phyloP scores from a whole-genome alignment of 768 basidiomycete species.

The Epithele typhae region DNA sequence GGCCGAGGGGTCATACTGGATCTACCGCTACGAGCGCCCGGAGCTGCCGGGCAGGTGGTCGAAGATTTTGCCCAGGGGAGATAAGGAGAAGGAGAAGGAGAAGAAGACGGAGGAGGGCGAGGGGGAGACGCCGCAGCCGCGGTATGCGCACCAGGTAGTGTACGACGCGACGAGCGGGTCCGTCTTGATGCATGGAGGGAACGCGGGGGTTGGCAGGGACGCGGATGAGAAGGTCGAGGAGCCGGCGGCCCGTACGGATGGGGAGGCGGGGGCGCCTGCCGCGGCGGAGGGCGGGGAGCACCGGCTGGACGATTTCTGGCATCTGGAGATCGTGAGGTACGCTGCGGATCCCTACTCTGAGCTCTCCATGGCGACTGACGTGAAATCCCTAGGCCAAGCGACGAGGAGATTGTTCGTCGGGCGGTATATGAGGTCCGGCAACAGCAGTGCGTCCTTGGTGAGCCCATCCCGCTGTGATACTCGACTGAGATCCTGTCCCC shows the following conservation, averaged over 20 bases:
- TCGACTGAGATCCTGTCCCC: background rate
- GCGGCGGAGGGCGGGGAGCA: conserved; percentile 5
- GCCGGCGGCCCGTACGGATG: conserved; percentile 33
- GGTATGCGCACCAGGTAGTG: conserved; percentile 78
- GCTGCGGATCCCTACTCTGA: background rate
- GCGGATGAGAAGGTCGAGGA: conserved; percentile 12
- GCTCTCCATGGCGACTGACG: background rate
- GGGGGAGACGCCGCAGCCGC: conserved; percentile 45
- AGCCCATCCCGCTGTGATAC: background rate
- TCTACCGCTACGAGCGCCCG: conserved; percentile 53
- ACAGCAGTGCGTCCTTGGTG: conserved; percentile 56
- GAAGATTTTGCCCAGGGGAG: conserved; percentile 48
- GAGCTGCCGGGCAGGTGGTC: conserved; percentile 62
- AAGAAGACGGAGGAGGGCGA: background rate
- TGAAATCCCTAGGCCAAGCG: conserved; percentile 61
- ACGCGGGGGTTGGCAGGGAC: conserved; percentile 44
- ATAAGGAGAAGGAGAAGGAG: background rate
- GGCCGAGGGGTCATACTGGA: conserved; percentile 56
- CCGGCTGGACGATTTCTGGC: conserved; percentile 77
- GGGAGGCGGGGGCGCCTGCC: conserved; percentile 39
- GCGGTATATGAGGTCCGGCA: conserved; percentile 61
- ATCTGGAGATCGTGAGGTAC: conserved; percentile 48
- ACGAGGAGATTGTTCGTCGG: conserved; percentile 59
- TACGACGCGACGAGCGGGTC: conserved; percentile 56
- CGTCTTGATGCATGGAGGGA: conserved; percentile 75